Evolutionary conservation across 2,329 filamentous ascomycete genomes (phyloP), one percentile per base, ranked within the genome.

Genomic region (Aphanoascus verrucosus): DNA sequence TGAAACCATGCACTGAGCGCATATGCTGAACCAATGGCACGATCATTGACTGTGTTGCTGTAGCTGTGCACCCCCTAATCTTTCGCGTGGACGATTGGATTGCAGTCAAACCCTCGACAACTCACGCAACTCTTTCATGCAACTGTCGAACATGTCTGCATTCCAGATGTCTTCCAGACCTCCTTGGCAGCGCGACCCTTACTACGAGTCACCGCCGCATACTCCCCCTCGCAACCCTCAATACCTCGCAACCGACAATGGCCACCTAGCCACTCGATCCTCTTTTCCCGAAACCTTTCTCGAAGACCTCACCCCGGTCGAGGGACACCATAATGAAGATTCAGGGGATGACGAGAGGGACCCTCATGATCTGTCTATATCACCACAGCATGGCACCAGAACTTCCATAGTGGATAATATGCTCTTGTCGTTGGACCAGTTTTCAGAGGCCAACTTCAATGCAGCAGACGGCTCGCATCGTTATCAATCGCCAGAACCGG

Each of bases 391-490:
- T 66, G 82, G 87, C 58, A 88, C 86, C 40, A 83, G 91, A 61
- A 88, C 94, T 65, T 96, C 90, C 35, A 83, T 98, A 60, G 88
- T 98, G 56, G 86, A 93, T 69, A 94, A 96, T 69, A 93, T 98
- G 85, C 82, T 97, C 56, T 77, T 93, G 59, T 95, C 90, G 40
- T 83, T 98, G 59, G 91, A 95, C 70, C 86, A 91, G 68, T 82
- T 91, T 65, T 71, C 55, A 9, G 43, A 52, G 5, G 19, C 50
- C 20, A 52, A 57, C 48, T 42, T 51, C 15, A 45, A 49, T 41
- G 23, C 41, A 14, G 19, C 23, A 31, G 52, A 52, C 2, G 34
- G 43, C 32, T 40, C 53, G 7, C 52, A 55, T 45, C 56, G 72
- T 57, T 69, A 71, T 19, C 66, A 65, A 47, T 70, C 71, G 40